These are phyloP conservation scores for Encephalitozoon hellem DNA, from an alignment of 371 early-diverging fungal species.

Conservation along the genomic window DNA sequence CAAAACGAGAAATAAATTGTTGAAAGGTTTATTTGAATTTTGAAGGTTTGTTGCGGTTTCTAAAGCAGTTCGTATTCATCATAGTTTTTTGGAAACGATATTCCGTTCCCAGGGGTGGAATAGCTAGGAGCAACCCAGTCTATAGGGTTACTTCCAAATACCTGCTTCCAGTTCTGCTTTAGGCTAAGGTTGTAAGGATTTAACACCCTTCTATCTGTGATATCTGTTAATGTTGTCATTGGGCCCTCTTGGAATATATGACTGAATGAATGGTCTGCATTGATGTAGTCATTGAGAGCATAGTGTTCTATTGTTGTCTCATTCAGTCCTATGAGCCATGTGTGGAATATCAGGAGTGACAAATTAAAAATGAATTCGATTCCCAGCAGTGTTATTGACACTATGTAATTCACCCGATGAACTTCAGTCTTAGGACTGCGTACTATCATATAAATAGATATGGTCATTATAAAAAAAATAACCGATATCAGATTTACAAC, in stretches of 20 bases:
- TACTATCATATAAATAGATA: constrained; percentile 24
- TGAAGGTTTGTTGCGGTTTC: not conserved
- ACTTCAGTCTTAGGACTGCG: not conserved
- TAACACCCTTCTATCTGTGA: constrained; percentile 64
- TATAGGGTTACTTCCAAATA: constrained; percentile 65
- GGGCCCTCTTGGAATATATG: constrained; percentile 67
- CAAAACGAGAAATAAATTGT: not conserved
- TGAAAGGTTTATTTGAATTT: not conserved
- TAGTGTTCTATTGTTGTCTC: constrained; percentile 80
- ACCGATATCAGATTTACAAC: constrained; percentile 36
- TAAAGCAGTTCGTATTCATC: constrained; percentile 1
- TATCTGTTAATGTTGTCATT: constrained; percentile 65
- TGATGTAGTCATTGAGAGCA: constrained; percentile 45
- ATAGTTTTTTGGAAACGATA: constrained; percentile 47
- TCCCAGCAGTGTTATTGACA: constrained; percentile 62
- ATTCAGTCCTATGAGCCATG: constrained; percentile 71
- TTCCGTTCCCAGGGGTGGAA: constrained; percentile 58
- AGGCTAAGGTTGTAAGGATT: constrained; percentile 82
- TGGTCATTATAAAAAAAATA: constrained; percentile 32
- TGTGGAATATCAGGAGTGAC: constrained; percentile 70
- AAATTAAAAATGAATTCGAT: constrained; percentile 67
- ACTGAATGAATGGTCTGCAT: constrained; percentile 32
- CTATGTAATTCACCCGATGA: constrained; percentile 61
- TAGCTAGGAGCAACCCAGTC: constrained; percentile 63
- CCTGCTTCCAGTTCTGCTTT: constrained; percentile 66